A percentile compares a stretch with the other conserved stretches of the same genome.
Evolutionary conservation across 2,329 filamentous ascomycete species (phyloP).

Genomic region (Venturiaceae sp.): DNA sequence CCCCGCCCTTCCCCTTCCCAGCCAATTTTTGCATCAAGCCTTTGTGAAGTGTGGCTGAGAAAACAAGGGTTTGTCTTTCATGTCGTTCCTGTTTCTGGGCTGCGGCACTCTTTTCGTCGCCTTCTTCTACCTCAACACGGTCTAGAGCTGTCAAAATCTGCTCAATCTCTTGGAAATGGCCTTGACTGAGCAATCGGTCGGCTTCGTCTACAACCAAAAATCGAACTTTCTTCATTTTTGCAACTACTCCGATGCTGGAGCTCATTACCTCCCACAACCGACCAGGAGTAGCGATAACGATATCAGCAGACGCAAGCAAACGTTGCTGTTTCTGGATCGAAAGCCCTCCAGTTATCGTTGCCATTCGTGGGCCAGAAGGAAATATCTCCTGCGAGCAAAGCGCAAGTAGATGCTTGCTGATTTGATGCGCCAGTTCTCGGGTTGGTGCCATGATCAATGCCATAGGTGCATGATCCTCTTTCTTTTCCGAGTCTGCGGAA

Average conservation of each 20-base stretch:
- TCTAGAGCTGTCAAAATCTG: constrained; percentile 80
- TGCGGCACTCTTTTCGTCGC: neutral
- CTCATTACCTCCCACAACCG: constrained; percentile 91
- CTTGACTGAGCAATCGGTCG: constrained; percentile 81
- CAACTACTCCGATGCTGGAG: constrained; percentile 58
- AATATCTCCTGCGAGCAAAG: constrained; percentile 61
- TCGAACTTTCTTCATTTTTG: constrained; percentile 60
- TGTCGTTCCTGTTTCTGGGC: constrained; percentile 16
- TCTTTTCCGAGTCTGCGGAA: constrained; percentile 18
- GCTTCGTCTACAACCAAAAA: constrained; percentile 93
- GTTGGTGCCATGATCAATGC: constrained; percentile 86
- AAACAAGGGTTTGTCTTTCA: constrained; percentile 78
- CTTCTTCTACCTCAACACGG: constrained; percentile 31
- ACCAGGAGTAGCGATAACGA: constrained; percentile 88
- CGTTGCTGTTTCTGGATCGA: constrained; percentile 94
- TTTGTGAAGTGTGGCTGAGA: constrained; percentile 93
- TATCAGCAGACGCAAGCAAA: constrained; percentile 72
- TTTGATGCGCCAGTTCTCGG: constrained; percentile 85
- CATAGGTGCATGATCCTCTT: constrained; percentile 45
- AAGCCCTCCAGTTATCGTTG: constrained; percentile 82
- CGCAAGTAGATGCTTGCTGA: constrained; percentile 70
- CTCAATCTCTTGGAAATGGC: constrained; percentile 89
- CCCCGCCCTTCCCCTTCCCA: constrained; percentile 49
- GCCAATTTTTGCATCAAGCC: constrained; percentile 83
- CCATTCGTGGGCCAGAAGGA: constrained; percentile 48